phyloP scores from a whole-genome alignment of 1,284 basidiomycete species.

The Gymnopus androsaceus region DNA sequence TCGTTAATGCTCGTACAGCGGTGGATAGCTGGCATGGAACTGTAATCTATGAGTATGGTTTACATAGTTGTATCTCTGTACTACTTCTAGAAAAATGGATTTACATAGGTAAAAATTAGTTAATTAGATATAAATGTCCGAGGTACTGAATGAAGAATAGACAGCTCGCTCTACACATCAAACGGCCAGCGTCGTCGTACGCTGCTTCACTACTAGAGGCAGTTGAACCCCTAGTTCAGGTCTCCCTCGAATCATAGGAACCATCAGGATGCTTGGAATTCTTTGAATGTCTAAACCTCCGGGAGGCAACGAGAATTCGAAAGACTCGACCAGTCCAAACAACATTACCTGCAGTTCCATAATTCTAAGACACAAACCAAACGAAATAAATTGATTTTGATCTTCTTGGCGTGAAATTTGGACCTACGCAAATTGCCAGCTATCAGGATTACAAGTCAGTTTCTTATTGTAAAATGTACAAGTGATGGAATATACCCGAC shows the following conservation, averaged over 20 bases:
- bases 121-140: too few relatives aligned
- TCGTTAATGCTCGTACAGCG: slow-evolving; percentile 46
- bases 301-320: slow-evolving; percentile 24
- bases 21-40: slow-evolving; percentile 43
- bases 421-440: slow-evolving; percentile 11
- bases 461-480: not conserved
- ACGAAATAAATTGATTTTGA: not conserved
- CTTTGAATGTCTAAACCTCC: slow-evolving; percentile 23
- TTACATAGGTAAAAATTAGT: too few relatives aligned
- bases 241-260: slow-evolving; percentile 25
- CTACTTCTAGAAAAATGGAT: too few relatives aligned
- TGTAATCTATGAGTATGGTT: too few relatives aligned
- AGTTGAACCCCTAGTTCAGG: slow-evolving; percentile 21
- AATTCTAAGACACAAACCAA: not conserved
- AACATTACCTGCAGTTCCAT: slow-evolving; percentile 20
- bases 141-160: too few relatives aligned
- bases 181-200: too few relatives aligned
- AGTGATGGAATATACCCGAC: slow-evolving; percentile 6
- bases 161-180: too few relatives aligned
- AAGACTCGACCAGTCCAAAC: slow-evolving; percentile 24
- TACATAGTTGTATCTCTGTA: too few relatives aligned
- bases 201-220: slow-evolving; percentile 13
- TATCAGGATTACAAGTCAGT: too few relatives aligned
- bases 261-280: slow-evolving; percentile 23
- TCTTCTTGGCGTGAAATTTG: too few relatives aligned